Base-by-base conservation (phyloP, 2,329 filamentous ascomycete species). In the Alternaria arbusti region DNA sequence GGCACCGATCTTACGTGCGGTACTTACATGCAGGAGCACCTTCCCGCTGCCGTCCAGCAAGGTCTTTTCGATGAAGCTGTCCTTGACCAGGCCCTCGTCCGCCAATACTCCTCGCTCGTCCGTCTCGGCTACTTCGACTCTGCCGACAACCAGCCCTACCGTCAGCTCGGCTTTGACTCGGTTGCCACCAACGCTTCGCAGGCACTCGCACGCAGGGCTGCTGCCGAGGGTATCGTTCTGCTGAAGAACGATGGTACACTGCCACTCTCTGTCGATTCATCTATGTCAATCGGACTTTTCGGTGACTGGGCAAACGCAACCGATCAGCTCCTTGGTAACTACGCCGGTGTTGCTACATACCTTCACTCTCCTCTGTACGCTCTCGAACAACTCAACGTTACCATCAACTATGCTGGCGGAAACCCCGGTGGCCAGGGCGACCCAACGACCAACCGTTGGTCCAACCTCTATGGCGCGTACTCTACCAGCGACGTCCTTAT, bases 271-370 rank as follows among this genome's bases (percentile, higher is more conserved):
- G 68, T 81, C 2, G 73, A 69, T 17, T 78, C 73, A 3, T 81
- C 79, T 23, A 78, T 73, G n/a, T 82, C 76, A 3, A 77, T 90
- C 5, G 87, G 86, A 1, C 76, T 90, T n/a, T 81, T 90, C 50
- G 88, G 88, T 0, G 83, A 83, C 44, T 90, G 87, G 83, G 87
- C 86, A 1, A 87, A 87, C 60, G 85, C 86, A 3, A 70, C 67
- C 3, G 79, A 78, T 4, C 82, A 88, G 65, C 82, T 90, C 80
- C 85, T 87, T 52, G 88, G 88, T 28, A 88, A 87, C 66, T 90
- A 90, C 74, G 81, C 75, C 55, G 88, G 88, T 32, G 75, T 82
- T 2, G 82, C 88, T 0, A 86, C 86, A 0, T 90, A 86, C 74
- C 78, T 86, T 3, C 83, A 82, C 67, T 84, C 83, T 13, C 88